phyloP scores from a whole-genome alignment of 2,329 filamentous ascomycete species.

The Neoascochyta sp. region DNA sequence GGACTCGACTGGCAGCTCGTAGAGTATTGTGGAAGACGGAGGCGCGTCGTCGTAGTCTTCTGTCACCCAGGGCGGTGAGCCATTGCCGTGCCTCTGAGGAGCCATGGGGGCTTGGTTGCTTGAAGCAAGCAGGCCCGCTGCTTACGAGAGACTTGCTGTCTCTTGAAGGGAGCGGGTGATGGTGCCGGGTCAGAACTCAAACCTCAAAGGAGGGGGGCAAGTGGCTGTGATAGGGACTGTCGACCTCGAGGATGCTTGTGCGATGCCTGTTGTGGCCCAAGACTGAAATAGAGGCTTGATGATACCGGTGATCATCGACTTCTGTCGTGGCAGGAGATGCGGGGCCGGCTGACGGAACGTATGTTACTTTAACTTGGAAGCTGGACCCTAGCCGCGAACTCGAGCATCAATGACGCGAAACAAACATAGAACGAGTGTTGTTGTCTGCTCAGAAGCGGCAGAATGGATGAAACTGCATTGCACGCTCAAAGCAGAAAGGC shows the following conservation, averaged over 20 bases:
- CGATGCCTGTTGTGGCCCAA: no score
- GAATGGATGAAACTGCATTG: conserved; percentile 3
- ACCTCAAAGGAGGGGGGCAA: conserved; percentile 6
- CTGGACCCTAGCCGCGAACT: no score
- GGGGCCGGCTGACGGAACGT: conserved; percentile 30
- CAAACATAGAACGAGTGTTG: no score
- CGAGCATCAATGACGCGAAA: conserved; percentile 23
- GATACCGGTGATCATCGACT: conserved; percentile 17
- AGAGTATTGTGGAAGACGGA: no score
- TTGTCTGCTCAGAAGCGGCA: not conserved
- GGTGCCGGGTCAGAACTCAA: conserved; percentile 14
- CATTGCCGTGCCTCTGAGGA: no score
- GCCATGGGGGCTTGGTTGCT: conserved; percentile 15
- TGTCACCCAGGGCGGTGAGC: conserved; percentile 1
- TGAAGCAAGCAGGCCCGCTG: conserved; percentile 7
- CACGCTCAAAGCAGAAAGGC: no score
- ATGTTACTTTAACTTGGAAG: no score
- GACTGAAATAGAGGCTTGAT: conserved; percentile 9
- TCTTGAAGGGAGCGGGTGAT: conserved; percentile 6
- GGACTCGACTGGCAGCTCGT: no score
- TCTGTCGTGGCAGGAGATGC: conserved; percentile 21
- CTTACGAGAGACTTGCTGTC: conserved; percentile 15
- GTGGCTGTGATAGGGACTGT: conserved; percentile 10
- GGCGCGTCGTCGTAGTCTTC: conserved; percentile 1
- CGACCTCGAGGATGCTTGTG: conserved; percentile 5